A percentile compares a stretch with the other conserved stretches of the same genome.
These are phyloP conservation scores for Sporisorium scitamineum DNA, from an alignment of 1,284 basidiomycete species.

Conservation along the genomic window DNA sequence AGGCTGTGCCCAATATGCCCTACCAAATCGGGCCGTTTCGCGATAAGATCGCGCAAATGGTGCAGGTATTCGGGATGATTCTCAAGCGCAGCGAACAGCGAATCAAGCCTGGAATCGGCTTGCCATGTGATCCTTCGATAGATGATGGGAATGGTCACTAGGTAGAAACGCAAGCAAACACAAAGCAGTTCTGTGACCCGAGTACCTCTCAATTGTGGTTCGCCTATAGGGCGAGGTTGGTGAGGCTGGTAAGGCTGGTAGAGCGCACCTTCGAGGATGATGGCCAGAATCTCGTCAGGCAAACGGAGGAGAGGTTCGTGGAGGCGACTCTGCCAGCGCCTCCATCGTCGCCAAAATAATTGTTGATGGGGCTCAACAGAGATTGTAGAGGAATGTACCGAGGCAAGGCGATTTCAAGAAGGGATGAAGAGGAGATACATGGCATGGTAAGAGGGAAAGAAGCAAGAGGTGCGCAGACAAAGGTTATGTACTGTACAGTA, in stretches of 20 bases:
- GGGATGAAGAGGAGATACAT: background rate
- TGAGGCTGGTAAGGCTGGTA: background rate
- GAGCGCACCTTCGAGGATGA: background rate
- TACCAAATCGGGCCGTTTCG: no score
- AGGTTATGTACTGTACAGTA: no score
- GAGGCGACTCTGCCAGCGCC: background rate
- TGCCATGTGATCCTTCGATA: background rate
- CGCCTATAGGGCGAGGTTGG: background rate
- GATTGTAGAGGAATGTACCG: no score
- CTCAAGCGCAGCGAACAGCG: background rate
- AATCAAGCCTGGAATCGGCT: background rate
- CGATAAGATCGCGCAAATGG: background rate
- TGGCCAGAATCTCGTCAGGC: background rate
- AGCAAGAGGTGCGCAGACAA: background rate
- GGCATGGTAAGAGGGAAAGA: background rate
- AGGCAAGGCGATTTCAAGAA: no score
- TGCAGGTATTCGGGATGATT: background rate
- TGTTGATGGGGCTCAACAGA: no score
- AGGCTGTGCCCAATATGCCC: no score
- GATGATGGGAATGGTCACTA: background rate
- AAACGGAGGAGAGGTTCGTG: background rate
- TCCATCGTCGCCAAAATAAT: background rate
- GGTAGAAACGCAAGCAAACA: background rate
- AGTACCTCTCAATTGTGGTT: no score
- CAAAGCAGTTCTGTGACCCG: background rate